Evolutionary conservation across 78 protist species (phyloP).

Genomic region (Bigelowiella natans): DNA sequence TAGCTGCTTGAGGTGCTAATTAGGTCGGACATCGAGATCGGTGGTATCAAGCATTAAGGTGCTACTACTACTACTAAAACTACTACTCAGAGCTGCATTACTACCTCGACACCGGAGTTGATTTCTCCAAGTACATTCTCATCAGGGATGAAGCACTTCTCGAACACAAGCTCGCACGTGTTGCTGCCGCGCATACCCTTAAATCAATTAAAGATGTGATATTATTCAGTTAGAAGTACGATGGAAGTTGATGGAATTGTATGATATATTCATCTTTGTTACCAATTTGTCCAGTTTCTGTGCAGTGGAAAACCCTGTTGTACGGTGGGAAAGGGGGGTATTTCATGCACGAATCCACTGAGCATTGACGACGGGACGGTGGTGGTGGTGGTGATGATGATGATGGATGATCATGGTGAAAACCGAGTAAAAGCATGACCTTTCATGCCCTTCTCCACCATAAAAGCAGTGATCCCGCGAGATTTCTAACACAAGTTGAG

Average conservation of each 20-base stretch:
- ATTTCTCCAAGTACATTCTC: background rate
- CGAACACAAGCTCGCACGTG: conserved; percentile 59
- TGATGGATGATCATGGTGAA: no score
- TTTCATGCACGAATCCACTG: conserved; percentile 28
- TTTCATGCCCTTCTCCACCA: conserved; percentile 50
- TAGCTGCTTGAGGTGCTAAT: no score
- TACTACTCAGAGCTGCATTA: no score
- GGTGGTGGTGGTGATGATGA: background rate
- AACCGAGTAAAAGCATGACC: background rate
- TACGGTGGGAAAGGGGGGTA: no score
- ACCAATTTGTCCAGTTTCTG: conserved; percentile 85
- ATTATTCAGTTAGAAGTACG: background rate
- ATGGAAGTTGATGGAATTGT: background rate
- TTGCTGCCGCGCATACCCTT: conserved; percentile 77
- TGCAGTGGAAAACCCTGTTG: conserved; percentile 72
- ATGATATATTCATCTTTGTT: background rate
- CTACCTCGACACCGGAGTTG: background rate
- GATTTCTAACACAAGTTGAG: no score
- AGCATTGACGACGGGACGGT: background rate
- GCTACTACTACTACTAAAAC: no score
- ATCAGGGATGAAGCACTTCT: no score
- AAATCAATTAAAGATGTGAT: background rate
- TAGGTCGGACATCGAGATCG: no score
- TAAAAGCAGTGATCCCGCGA: conserved; percentile 66
- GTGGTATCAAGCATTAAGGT: no score